A percentile compares a stretch with the other conserved stretches of the same genome.
These are phyloP conservation scores for Emmonsiellopsis sp. DNA, from an alignment of 2,329 filamentous ascomycete species.

Conservation along the genomic window DNA sequence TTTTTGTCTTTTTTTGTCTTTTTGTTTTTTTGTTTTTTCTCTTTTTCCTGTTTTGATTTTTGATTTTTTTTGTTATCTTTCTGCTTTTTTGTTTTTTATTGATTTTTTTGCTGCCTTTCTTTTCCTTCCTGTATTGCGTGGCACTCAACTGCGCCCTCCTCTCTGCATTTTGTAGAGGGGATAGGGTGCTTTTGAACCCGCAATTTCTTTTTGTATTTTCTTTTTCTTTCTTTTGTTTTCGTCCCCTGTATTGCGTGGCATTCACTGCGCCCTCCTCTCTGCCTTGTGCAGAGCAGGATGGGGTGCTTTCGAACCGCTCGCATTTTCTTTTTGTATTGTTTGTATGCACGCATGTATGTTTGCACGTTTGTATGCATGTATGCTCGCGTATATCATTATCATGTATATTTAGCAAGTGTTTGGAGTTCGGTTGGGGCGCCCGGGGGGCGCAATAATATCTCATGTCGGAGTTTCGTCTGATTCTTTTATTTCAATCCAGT, in stretches of 20 bases:
- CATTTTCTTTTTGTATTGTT: neutral
- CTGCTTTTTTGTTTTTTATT: neutral
- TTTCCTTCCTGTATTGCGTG: neutral
- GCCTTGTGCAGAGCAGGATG: neutral
- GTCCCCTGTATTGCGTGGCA: neutral
- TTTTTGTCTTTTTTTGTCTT: slow-evolving; percentile 1
- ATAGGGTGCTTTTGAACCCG: no score
- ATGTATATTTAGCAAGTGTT: neutral
- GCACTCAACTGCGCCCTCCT: no score
- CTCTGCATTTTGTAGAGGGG: no score
- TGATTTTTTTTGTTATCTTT: neutral
- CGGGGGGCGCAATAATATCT: neutral
- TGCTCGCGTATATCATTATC: neutral
- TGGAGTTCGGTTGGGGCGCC: neutral
- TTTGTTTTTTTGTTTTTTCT: slow-evolving; percentile 6
- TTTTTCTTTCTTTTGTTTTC: neutral
- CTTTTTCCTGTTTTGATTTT: neutral
- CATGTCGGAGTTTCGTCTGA: neutral
- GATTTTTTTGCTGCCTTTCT: neutral
- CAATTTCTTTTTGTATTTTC: neutral
- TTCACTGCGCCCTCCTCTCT: neutral
- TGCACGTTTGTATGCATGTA: slow-evolving; percentile 1
- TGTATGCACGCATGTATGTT: neutral
- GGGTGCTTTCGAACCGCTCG: neutral
- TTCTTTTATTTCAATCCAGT: neutral